Evolutionary conservation across 2,329 filamentous ascomycete genomes (phyloP).

Genomic region (Phyllosticta capitalensis): DNA sequence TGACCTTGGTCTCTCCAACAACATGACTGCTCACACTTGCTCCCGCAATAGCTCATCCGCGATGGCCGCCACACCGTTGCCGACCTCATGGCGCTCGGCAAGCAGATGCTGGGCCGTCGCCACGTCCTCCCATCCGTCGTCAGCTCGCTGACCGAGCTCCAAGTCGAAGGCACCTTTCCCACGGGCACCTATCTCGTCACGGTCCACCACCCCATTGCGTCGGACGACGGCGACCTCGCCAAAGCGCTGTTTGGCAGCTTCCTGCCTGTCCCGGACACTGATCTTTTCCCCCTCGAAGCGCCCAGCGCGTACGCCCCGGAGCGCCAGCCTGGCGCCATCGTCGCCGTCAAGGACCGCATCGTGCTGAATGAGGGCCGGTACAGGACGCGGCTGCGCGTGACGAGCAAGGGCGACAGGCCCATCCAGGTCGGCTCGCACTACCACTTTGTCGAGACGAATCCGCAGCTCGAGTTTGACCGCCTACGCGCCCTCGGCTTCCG

Average conservation of each 20-base stretch:
- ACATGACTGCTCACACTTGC: background rate
- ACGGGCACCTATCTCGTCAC: slow-evolving; percentile 90
- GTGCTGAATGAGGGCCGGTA: slow-evolving; percentile 64
- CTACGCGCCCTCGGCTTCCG: slow-evolving; percentile 72
- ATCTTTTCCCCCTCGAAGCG: slow-evolving; percentile 57
- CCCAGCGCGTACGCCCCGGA: slow-evolving; percentile 56
- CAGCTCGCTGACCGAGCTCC: slow-evolving; percentile 69
- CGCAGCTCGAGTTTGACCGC: slow-evolving; percentile 80
- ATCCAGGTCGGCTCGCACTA: slow-evolving; percentile 92
- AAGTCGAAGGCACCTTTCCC: slow-evolving; percentile 90
- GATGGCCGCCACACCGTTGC: slow-evolving; percentile 90
- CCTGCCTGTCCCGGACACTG: slow-evolving; percentile 63
- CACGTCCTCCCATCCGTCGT: slow-evolving; percentile 82
- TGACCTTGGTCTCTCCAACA: slow-evolving; percentile 1
- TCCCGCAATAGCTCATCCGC: slow-evolving; percentile 66
- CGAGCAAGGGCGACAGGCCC: slow-evolving; percentile 78
- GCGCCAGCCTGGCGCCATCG: slow-evolving; percentile 69
- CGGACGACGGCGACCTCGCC: slow-evolving; percentile 77
- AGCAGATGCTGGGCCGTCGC: slow-evolving; percentile 84
- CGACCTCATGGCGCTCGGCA: slow-evolving; percentile 85
- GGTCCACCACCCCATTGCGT: slow-evolving; percentile 79
- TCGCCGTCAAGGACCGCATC: slow-evolving; percentile 60
- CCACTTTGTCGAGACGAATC: slow-evolving; percentile 93
- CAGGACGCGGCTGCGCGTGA: slow-evolving; percentile 66
- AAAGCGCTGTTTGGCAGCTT: slow-evolving; percentile 87